Percentiles rank a stretch among this genome's conserved stretches.
These are phyloP conservation scores for Vitis hybrid DNA, from an alignment of 177 flowering plant species.

Conservation along the genomic window DNA sequence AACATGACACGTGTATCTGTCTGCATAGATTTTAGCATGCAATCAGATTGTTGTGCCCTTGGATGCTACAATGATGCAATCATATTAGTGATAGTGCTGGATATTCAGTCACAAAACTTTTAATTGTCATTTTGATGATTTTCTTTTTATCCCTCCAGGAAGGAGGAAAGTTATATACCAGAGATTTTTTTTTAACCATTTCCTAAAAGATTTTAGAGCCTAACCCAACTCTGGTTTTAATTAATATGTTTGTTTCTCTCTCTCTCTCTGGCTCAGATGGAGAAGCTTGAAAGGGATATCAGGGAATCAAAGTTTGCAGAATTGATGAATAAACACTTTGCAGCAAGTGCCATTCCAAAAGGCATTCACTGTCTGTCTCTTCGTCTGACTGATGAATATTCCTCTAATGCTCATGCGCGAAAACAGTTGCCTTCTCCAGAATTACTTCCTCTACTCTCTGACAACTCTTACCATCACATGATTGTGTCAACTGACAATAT, in stretches of 20 bases:
- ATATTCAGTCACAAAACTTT: no score
- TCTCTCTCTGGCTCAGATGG: conserved; percentile 52
- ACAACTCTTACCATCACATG: conserved; percentile 83
- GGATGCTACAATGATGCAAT: no score
- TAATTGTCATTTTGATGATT: no score
- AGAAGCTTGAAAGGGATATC: conserved; percentile 74
- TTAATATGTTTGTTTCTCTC: not conserved
- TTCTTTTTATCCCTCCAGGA: no score
- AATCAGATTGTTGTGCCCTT: no score
- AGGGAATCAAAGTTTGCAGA: conserved; percentile 84
- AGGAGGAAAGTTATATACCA: no score
- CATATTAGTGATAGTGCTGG: no score
- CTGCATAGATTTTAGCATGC: no score
- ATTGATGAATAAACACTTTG: conserved; percentile 91
- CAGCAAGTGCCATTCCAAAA: conserved; percentile 90
- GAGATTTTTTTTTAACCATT: no score
- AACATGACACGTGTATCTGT: no score
- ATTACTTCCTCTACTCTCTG: conserved; percentile 81
- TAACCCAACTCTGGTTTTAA: not conserved
- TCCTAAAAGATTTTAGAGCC: no score
- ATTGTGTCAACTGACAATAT: conserved; percentile 88
- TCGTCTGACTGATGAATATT: conserved; percentile 92
- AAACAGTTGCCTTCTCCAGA: conserved; percentile 95
- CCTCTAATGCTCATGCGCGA: conserved; percentile 98
- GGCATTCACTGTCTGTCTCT: conserved; percentile 87